A percentile compares a stretch with the other conserved stretches of the same genome.
phyloP scores from a whole-genome alignment of 2,329 filamentous ascomycete species.

The Ophiocordyceps robertsii region DNA sequence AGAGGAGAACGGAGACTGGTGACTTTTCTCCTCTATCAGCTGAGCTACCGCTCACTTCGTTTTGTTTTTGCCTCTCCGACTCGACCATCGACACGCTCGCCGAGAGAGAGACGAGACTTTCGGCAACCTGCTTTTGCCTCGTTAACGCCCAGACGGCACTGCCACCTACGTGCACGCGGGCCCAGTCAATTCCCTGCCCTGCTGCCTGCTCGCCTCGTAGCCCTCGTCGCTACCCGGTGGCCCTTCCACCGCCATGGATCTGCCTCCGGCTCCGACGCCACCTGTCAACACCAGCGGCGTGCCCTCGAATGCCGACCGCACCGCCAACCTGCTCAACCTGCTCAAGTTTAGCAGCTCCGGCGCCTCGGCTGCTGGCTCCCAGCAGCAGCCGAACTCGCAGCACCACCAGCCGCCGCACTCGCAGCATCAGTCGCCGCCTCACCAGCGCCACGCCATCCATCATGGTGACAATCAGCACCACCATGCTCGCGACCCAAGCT shows the following conservation, averaged over 20 bases:
- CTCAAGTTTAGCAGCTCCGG: conserved; percentile 42
- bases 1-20: too few relatives aligned
- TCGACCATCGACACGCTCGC: too few relatives aligned
- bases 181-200: too few relatives aligned
- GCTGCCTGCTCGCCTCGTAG: background rate
- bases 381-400: conserved; percentile 11
- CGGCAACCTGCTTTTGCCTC: too few relatives aligned
- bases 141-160: too few relatives aligned
- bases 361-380: conserved; percentile 14
- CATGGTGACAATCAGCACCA: conserved; percentile 7
- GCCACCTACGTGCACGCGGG: too few relatives aligned
- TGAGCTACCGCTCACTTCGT: too few relatives aligned
- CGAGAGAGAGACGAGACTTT: too few relatives aligned
- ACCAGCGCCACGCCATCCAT: conserved; percentile 8
- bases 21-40: too few relatives aligned
- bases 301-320: conserved; percentile 31
- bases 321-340: conserved; percentile 43
- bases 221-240: background rate
- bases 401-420: conserved; percentile 15
- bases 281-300: conserved; percentile 25
- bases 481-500: conserved; percentile 7
- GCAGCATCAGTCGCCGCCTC: conserved; percentile 14
- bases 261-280: conserved; percentile 38
- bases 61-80: too few relatives aligned
- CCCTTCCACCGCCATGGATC: conserved; percentile 17